Evolutionary conservation across 345 rosid species (phyloP).

Genomic region (Sonneratia alba): DNA sequence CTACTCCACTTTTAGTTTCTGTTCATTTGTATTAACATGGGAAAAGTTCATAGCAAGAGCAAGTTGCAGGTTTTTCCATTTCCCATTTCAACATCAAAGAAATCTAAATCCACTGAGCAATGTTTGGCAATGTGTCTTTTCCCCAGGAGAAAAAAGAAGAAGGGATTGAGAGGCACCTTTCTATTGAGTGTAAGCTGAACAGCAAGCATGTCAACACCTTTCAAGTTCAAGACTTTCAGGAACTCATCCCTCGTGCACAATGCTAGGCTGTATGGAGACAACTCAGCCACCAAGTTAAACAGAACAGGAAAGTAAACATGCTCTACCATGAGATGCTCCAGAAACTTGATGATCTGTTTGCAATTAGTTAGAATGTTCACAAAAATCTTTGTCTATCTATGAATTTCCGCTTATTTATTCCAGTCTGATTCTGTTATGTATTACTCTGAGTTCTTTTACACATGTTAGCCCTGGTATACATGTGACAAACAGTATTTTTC

Average conservation of each 20-base stretch:
- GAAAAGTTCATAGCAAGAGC: too few relatives aligned
- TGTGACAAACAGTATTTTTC: background rate
- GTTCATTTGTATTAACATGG: too few relatives aligned
- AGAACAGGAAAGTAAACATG: constrained; percentile 1
- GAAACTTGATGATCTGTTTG: too few relatives aligned
- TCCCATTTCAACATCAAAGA: background rate
- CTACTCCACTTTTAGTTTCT: too few relatives aligned
- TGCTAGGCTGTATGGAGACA: constrained; percentile 39
- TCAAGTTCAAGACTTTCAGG: constrained; percentile 44
- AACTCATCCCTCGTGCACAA: constrained; percentile 45
- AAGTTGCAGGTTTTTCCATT: too few relatives aligned
- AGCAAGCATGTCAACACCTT: constrained; percentile 30
- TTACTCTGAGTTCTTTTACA: background rate
- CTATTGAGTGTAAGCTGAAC: constrained; percentile 38
- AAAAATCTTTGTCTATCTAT: too few relatives aligned
- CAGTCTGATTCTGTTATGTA: background rate
- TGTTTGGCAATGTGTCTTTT: too few relatives aligned
- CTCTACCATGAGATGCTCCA: too few relatives aligned
- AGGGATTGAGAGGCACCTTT: constrained; percentile 23
- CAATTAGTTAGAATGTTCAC: too few relatives aligned
- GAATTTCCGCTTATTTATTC: background rate
- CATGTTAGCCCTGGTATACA: background rate
- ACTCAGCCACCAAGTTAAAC: constrained; percentile 19
- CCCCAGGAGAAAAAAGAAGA: background rate
- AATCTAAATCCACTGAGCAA: background rate